Percentiles rank a stretch among this genome's conserved stretches.
phyloP scores from a whole-genome alignment of 1,284 basidiomycete genomes.

The Ceratobasidium sp. region DNA sequence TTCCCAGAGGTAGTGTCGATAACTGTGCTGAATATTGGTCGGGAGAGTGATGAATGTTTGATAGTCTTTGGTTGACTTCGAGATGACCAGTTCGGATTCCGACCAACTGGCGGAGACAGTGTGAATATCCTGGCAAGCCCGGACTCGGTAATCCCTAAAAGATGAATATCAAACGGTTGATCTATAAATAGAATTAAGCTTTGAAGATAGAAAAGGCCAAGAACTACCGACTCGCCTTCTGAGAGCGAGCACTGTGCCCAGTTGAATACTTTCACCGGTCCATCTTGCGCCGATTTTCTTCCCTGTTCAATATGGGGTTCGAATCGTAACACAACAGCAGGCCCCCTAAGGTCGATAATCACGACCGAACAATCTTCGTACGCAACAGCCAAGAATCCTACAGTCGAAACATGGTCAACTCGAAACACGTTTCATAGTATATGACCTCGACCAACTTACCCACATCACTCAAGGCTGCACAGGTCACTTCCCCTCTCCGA shows the following conservation, averaged over 20 bases:
- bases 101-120: slow-evolving; percentile 55
- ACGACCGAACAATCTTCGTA: slow-evolving; percentile 66
- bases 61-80: slow-evolving; percentile 51
- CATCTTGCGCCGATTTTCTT: slow-evolving; percentile 51
- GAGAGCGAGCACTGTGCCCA: slow-evolving; percentile 71
- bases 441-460: slow-evolving; percentile 56
- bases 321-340: slow-evolving; percentile 64
- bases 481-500: slow-evolving; percentile 58
- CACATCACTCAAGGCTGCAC: slow-evolving; percentile 70
- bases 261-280: slow-evolving; percentile 61
- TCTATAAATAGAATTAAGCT: slow-evolving; percentile 52
- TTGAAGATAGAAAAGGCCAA: not conserved
- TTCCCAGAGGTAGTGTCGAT: slow-evolving; percentile 66
- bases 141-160: slow-evolving; percentile 67
- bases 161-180: slow-evolving; percentile 60
- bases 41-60: slow-evolving; percentile 54
- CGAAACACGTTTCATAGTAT: not conserved
- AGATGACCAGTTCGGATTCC: slow-evolving; percentile 57
- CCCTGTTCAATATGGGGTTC: slow-evolving; percentile 49
- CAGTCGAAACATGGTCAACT: not conserved
- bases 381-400: slow-evolving; percentile 77
- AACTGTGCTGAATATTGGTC: slow-evolving; percentile 66
- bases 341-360: slow-evolving; percentile 75
- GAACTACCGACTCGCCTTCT: slow-evolving; percentile 54
- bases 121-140: slow-evolving; percentile 68